Evolutionary conservation across 345 rosid genomes (phyloP).

Genomic region (Linum usitatissimum): DNA sequence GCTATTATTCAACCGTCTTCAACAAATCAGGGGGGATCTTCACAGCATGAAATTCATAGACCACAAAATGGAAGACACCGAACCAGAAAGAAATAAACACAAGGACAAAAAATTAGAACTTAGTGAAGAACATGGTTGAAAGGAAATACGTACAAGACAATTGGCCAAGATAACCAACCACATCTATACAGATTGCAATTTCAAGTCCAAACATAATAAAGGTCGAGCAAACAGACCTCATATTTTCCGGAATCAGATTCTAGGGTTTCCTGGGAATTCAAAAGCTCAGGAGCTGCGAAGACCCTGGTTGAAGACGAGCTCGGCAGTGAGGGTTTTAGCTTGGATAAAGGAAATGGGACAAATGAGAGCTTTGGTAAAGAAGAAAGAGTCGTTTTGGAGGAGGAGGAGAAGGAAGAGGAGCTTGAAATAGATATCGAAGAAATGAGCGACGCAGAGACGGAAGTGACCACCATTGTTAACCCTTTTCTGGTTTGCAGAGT

Average conservation of each 20-base stretch:
- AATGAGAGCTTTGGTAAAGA: slow-evolving; percentile 15
- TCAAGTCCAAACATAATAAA: slow-evolving; percentile 3
- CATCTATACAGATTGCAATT: slow-evolving; percentile 1
- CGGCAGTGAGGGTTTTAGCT: slow-evolving; percentile 23
- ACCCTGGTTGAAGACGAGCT: slow-evolving; percentile 28
- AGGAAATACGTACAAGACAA: no score
- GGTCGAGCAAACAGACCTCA: slow-evolving; percentile 26
- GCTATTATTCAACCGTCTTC: background rate
- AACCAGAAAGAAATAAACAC: background rate
- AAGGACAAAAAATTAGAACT: background rate
- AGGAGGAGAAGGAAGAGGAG: slow-evolving; percentile 24
- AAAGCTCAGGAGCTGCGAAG: slow-evolving; percentile 53
- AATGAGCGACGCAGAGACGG: slow-evolving; percentile 36
- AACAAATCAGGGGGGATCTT: background rate
- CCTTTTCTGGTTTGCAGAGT: slow-evolving; percentile 5
- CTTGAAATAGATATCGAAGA: slow-evolving; percentile 34
- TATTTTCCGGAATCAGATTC: slow-evolving; percentile 25
- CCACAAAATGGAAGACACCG: no score
- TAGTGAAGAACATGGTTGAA: background rate
- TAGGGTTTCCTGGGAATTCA: slow-evolving; percentile 28
- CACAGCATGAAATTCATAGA: background rate
- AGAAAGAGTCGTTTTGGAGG: slow-evolving; percentile 11
- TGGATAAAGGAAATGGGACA: slow-evolving; percentile 23
- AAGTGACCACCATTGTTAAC: slow-evolving; percentile 46
- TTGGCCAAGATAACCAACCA: no score